Conservation (phyloP, 2,329 filamentous ascomycete species). For the Reticulascus tulasneorum region DNA sequence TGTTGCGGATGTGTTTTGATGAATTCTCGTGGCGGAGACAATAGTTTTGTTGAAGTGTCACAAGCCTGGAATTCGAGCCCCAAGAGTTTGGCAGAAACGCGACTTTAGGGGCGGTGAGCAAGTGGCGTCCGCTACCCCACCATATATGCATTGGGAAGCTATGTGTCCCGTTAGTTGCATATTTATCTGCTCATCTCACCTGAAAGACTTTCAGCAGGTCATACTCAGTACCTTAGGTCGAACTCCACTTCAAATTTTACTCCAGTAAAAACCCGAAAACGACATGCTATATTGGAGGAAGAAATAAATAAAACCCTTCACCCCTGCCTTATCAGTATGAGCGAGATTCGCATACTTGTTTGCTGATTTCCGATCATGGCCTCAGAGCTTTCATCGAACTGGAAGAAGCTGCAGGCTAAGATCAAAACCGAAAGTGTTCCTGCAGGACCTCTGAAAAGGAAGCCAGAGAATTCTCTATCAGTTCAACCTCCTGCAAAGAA, state of each 20-base stretch:
- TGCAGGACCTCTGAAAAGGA: conserved; percentile 33
- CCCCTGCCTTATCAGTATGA: no score
- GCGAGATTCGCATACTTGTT: no score
- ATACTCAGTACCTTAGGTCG: no score
- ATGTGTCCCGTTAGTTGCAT: not conserved
- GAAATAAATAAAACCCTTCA: no score
- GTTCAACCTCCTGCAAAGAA: conserved; percentile 23
- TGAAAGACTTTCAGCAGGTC: no score
- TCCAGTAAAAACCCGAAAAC: no score
- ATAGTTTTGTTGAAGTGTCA: not conserved
- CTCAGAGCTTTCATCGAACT: conserved; percentile 61
- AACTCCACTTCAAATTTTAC: no score
- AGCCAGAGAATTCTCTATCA: conserved; percentile 30
- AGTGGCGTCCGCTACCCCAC: not conserved
- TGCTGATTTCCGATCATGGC: no score
- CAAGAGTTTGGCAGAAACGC: conserved; percentile 13
- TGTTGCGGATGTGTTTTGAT: conserved; percentile 6
- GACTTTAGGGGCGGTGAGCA: conserved; percentile 7
- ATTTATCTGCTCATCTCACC: no score
- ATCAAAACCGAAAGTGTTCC: conserved; percentile 43
- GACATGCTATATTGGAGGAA: no score
- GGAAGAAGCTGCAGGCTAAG: conserved; percentile 71
- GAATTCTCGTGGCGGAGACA: conserved; percentile 2
- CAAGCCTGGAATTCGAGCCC: conserved; percentile 1
- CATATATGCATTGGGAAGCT: not conserved